Evolutionary conservation across 345 rosid genomes (phyloP).

Genomic region (rapeseed (Brassica napus)): Da-Ae NC_063445.1:402501-403000

Average conservation of each 20-base stretch:
- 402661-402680: neutral
- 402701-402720: neutral
- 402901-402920: constrained; percentile 87
- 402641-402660: neutral
- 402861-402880: constrained; percentile 59
- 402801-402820: neutral
- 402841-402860: constrained; percentile 13
- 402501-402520: neutral
- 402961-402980: neutral
- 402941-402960: constrained; percentile 49
- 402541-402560: constrained; percentile 58
- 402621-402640: constrained; percentile 76
- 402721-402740: constrained; percentile 68
- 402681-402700: neutral
- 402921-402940: constrained; percentile 58
- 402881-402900: constrained; percentile 67
- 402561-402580: constrained; percentile 64
- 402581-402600: constrained; percentile 86
- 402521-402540: neutral
- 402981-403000: neutral
- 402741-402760: constrained; percentile 67
- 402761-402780: constrained; percentile 64
- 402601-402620: constrained; percentile 85
- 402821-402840: neutral
- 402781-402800: constrained; percentile 5